Evolutionary conservation across 805 yeast genomes (phyloP), one percentile per base, ranked within the genome.

Genomic region (Metschnikowia borealis): DNA sequence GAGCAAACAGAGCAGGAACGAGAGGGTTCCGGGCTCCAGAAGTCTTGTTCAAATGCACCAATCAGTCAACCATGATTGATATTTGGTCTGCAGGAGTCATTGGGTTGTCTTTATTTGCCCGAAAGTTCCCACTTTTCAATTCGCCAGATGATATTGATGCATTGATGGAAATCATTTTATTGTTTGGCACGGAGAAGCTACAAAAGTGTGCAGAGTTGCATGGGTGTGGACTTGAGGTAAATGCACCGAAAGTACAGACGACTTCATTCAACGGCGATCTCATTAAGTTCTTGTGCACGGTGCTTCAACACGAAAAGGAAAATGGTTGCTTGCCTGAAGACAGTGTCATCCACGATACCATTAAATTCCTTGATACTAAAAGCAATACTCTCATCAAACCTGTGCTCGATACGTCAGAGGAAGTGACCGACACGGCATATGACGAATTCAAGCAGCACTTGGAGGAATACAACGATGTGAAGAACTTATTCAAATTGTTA

Each of bases 1-100:
- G 99, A 50, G 98, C 98, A 0, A 94, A 94, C 62, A 82, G 99
- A 59, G 99, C 99, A 15, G 97, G 97, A 7, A 90, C 97, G 1
- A 77, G 97, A 59, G 97, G 97, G 0, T 90, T 90, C 62, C 76
- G 97, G 58, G 96, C 97, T 0, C 97, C 97, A 0, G 97, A 90
- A 64, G 97, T 90, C 3, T 70, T 91, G 48, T 78, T 89, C 68
- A 89, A 89, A 64, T 90, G 97, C 67, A 80, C 87, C 1, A 83
- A 87, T 51, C 97, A 90, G 69, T 77, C 86, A 3, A 80, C 87
- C 5, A 86, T 85, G 64, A 81, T 90, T 40, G 97, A 90, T 66
- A 80, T 89, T 7, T 90, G 97, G 97, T 85, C 96, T 0, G 95
- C 89, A 0, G 97, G 97, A 2, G 89, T 90, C 11, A 87, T 91